These are phyloP conservation scores for Przewalskia tangutica DNA, from an alignment of 257 asterid genomes.

Conservation along the genomic window DNA sequence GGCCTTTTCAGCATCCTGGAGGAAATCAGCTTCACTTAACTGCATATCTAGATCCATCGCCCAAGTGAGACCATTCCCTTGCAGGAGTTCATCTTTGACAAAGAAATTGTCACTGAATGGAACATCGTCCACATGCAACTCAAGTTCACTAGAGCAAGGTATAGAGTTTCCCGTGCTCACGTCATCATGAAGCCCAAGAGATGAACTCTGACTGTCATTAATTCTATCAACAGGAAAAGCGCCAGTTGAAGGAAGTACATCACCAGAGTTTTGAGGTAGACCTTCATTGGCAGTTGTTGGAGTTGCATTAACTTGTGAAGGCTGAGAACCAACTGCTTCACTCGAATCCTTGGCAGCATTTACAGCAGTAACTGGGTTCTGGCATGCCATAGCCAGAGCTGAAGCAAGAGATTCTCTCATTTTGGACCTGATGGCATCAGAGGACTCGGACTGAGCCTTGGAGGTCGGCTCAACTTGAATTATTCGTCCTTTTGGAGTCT, in stretches of 20 bases:
- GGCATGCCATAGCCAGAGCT: constrained; percentile 54
- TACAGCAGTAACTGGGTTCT: constrained; percentile 24
- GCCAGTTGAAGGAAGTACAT: constrained; percentile 19
- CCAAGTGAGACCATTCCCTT: constrained; percentile 99
- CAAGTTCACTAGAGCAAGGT: constrained; percentile 35
- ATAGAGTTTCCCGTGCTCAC: constrained; percentile 26
- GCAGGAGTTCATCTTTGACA: constrained; percentile 85
- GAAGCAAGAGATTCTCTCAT: constrained; percentile 88
- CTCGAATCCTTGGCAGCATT: constrained; percentile 23
- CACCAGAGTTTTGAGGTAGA: constrained; percentile 9
- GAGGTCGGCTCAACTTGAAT: constrained; percentile 39
- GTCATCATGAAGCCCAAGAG: constrained; percentile 30
- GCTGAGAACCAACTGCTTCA: constrained; percentile 20
- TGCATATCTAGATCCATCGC: constrained; percentile 70
- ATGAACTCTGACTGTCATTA: constrained; percentile 23
- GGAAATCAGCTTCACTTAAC: constrained; percentile 38
- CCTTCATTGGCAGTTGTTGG: background rate
- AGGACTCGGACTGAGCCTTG: constrained; percentile 44
- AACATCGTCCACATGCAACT: constrained; percentile 60
- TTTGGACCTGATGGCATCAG: constrained; percentile 74
- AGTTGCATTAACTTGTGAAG: constrained; percentile 21
- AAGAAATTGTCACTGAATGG: constrained; percentile 68
- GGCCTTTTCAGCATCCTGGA: constrained; percentile 24
- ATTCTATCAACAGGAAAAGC: constrained; percentile 13
- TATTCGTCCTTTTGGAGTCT: constrained; percentile 50